These are phyloP conservation scores for Coniophora puteana DNA, from an alignment of 1,284 basidiomycete species.

Conservation along the genomic window DNA sequence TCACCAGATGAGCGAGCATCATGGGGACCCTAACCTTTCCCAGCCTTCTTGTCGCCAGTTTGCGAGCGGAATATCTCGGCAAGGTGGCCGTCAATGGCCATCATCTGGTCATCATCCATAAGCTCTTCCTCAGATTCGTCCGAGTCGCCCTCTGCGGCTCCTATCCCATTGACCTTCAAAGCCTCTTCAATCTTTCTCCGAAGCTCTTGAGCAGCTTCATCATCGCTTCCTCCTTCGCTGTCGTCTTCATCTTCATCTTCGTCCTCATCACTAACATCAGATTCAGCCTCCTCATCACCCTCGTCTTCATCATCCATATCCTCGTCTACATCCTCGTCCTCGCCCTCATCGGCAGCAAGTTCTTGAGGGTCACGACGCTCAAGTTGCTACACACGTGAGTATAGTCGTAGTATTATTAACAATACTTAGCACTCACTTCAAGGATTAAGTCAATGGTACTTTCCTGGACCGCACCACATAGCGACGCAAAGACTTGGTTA, in stretches of 20 bases:
- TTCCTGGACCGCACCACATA: constrained; percentile 67
- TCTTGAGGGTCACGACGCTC: constrained; percentile 66
- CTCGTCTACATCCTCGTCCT: constrained; percentile 33
- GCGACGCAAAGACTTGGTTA: constrained; percentile 77
- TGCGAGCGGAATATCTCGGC: constrained; percentile 83
- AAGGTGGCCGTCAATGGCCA: constrained; percentile 91
- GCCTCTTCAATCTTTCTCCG: constrained; percentile 77
- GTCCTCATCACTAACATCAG: constrained; percentile 27
- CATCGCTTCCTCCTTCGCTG: constrained; percentile 39
- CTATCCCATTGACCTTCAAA: constrained; percentile 70
- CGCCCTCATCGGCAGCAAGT: constrained; percentile 38
- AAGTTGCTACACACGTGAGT: constrained; percentile 72
- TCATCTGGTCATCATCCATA: constrained; percentile 98
- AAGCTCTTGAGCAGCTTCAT: constrained; percentile 64
- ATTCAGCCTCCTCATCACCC: constrained; percentile 36
- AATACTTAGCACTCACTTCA: constrained; percentile 55
- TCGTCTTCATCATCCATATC: constrained; percentile 39
- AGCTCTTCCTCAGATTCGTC: constrained; percentile 60
- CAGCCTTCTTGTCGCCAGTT: constrained; percentile 55
- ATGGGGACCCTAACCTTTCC: constrained; percentile 48
- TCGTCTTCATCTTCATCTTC: constrained; percentile 39
- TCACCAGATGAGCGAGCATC: constrained; percentile 1
- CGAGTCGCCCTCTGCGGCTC: constrained; percentile 45
- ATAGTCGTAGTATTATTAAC: neutral
- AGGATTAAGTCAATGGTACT: constrained; percentile 84